Base-by-base conservation (phyloP, 495 filamentous ascomycete species). In the Penicillium ochrochloron region DNA sequence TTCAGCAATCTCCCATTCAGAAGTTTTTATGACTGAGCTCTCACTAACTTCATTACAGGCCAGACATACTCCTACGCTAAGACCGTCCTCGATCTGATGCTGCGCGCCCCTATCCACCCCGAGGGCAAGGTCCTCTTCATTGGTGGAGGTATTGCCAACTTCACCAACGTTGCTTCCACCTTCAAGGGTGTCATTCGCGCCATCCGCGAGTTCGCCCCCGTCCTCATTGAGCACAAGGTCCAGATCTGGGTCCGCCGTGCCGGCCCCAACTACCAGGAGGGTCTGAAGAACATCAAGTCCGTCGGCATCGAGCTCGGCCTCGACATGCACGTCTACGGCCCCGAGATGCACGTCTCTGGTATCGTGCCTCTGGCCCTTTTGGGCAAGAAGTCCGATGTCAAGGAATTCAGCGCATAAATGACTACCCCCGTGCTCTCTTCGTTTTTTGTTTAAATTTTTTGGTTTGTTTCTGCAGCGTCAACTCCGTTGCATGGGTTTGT, bases 151-250 rank as follows among this genome's bases (percentile, higher is more conserved):
- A 99, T 99, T 88, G 95, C 95, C 84, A 99, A 99, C 89, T 99
- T 99, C 85, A 99, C 95, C 81, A 92, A 89, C 75, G 86, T 99
- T 52, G 95, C 96, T 56, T 93, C 89, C 67, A 99, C 95, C 55
- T 99, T 99, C 90, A 99, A 99, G 85, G 95, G 95, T 83, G 94
- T 99, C 76, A 99, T 99, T 80, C 91, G 93, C 62, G 95, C 95
- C 41, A 89, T 99, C 61, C 90, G 96, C 60, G 95, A 98, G 81
- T 92, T 95, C 63, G 87, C 93, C 58, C 88, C 89, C 55, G 80
- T 88, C 39, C 86, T 99, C 62, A 88, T 88, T 77, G 96, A 98
- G 86, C 95, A 99, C 89, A 96, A 96, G 72, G 93, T 95, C 63
- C 90, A 96, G 79, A 97, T 99, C 85, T 99, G 96, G 96, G 93